Evolutionary conservation across 129 eudicot species (phyloP).

Genomic region (Glebionis coronaria): DNA sequence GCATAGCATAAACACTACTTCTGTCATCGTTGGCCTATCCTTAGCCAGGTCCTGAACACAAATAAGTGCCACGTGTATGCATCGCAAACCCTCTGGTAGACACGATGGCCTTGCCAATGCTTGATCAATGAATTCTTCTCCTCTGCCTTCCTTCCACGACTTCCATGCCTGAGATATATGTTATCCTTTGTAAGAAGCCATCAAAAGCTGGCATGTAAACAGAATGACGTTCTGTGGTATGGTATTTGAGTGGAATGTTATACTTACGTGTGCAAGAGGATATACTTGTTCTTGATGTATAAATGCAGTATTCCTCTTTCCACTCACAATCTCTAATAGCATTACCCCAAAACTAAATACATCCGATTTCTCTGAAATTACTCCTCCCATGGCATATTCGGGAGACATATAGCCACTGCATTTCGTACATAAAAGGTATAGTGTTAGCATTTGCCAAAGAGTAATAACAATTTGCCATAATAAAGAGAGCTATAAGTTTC

Average conservation of each 20-base stretch:
- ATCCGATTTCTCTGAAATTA: neutral
- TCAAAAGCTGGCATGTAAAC: neutral
- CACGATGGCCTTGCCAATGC: neutral
- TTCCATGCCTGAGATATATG: neutral
- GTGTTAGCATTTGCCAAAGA: neutral
- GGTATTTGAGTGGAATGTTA: neutral
- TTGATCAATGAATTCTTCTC: neutral
- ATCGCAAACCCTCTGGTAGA: neutral
- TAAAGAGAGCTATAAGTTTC: neutral
- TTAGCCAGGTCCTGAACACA: neutral
- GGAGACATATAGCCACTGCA: neutral
- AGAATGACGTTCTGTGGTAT: neutral
- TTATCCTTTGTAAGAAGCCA: neutral
- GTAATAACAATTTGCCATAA: neutral
- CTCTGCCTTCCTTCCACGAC: neutral
- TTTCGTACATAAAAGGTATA: too few species aligned
- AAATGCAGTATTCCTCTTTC: neutral
- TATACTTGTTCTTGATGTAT: neutral
- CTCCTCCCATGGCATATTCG: neutral
- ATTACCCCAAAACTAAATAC: neutral
- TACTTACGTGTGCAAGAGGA: neutral
- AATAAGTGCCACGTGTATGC: neutral
- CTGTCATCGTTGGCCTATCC: slow-evolving; percentile 1
- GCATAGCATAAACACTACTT: neutral
- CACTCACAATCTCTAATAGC: neutral